Evolutionary conservation across 2,329 filamentous ascomycete genomes (phyloP), one percentile per base, ranked within the genome.

Genomic region (Hyphodiscus sp.): DNA sequence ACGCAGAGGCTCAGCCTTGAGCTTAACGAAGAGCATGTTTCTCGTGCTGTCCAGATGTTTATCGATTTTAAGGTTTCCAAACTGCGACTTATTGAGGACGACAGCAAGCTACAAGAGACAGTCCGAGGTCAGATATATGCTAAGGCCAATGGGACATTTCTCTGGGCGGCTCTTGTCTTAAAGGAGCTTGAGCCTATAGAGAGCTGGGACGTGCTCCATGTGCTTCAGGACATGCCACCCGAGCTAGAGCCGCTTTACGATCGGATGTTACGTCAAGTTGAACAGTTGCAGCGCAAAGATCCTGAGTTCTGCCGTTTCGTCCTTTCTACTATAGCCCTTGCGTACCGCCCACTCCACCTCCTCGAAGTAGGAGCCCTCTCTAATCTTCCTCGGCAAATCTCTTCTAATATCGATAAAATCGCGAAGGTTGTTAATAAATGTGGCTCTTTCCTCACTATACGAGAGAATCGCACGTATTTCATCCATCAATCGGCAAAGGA

Each of bases 101-200:
- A 42, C 18, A 49, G 18, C 18, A 11, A 7, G 11, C 47, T 49
- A 20, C 47, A 57, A 63, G 29, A 33, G 29, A 33, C 13, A 33
- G 7, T 33, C 13, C 29, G 29, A 33, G 29, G 29, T 33, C 29
- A 67, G 16, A 51, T 69, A 70, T 49, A 45, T 0, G 23, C 41
- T 2, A 72, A 75, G 33, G 64, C 71, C 7, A 56, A 72, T 16
- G 64, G 58, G 8, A 76, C 73, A 0, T 75, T 75, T 50, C 70
- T 76, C 29, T 76, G 71, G 73, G 73, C 73, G 20, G 68, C 72
- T 18, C 65, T 74, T 43, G 71, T 73, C 10, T 71, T 63, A 52
- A 16, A 59, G 29, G 47, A 54, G 20, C 52, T 51, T 1, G 43
- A 50, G 18, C 54, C 55, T 52, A 38, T 71, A 2, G 43, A 57